Evolutionary conservation across 176 grass and related monocot species (phyloP), one percentile per base, ranked within the genome.

Genomic region (Phyllostachys edulis): DNA sequence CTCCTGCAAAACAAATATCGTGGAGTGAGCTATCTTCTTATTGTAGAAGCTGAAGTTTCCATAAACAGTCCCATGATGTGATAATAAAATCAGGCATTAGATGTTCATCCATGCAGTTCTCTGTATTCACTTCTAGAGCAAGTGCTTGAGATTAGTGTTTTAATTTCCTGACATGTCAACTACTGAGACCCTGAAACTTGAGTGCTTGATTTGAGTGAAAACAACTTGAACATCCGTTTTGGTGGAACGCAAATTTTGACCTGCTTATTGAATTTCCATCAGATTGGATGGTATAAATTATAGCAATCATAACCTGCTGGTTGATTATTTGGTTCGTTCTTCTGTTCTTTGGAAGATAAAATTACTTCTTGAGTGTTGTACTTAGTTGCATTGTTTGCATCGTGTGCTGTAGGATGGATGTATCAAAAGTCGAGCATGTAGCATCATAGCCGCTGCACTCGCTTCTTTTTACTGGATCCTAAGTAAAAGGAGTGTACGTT

Each of bases 1-100:
- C 80, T 78, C 67, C 26, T 67, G 57, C 27, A 49, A 60, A 82
- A 78, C 67, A 82, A 83, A 83, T 83, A 79, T 83, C 41, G 16
- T 73, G 73, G 47, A 73, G 87, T 63, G 41, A 79, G 26, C 24
- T 87, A 26, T 67, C 85, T 67, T 75, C 59, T 78, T 80, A 45
- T 21, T 49, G 39, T 49, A 23, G 20, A 26, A 55, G 69, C 57
- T 88, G 18, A 70, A 70, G 64, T 62, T 72, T 66, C 49, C 21
- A 34, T 59, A 50, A 59, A 49, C 27, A 73, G 49, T 67, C 13
- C 59, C 50, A 45, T 18, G 38, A 49, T 29, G 40, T 82, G 65
- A 81, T 71, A 72, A 86, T 82, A 78, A 90, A 86, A 71, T 62
- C 45, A 20, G 20, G 26, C 39, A 39, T 72, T 60, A 32, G 15